These are phyloP conservation scores for Staphylotrichum longicolle DNA, from an alignment of 495 filamentous ascomycete genomes.

Conservation along the genomic window DNA sequence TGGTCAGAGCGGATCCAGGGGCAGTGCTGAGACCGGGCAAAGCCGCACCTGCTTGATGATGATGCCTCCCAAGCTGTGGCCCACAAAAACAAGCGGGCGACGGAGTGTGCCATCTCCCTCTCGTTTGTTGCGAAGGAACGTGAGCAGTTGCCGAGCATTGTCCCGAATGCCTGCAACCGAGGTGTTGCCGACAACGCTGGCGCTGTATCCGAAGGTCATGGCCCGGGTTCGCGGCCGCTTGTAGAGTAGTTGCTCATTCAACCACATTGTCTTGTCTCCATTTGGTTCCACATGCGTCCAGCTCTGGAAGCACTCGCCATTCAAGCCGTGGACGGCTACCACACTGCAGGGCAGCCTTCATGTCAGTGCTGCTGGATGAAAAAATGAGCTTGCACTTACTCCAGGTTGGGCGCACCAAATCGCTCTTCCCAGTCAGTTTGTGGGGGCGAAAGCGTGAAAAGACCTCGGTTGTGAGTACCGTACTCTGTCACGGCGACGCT, in stretches of 20 bases:
- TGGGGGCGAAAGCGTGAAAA: background rate
- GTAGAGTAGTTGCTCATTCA: conserved; percentile 43
- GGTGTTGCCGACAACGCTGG: conserved; percentile 40
- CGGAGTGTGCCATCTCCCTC: background rate
- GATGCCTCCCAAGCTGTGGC: conserved; percentile 41
- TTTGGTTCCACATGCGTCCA: conserved; percentile 1
- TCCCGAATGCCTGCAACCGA: conserved; percentile 54
- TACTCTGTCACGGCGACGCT: background rate
- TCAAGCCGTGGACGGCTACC: conserved; percentile 19
- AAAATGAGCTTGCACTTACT: too few species aligned
- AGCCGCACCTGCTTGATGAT: conserved; percentile 38
- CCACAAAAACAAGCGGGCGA: conserved; percentile 47
- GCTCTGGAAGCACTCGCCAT: conserved; percentile 9
- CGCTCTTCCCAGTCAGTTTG: conserved; percentile 1
- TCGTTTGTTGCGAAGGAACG: conserved; percentile 3
- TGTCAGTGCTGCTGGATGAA: background rate
- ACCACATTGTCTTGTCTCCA: conserved; percentile 34
- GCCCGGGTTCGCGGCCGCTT: conserved; percentile 45
- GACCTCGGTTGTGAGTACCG: conserved; percentile 8
- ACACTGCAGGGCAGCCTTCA: background rate
- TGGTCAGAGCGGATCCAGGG: background rate
- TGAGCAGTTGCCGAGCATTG: conserved; percentile 7
- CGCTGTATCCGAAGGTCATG: conserved; percentile 49
- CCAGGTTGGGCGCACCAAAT: background rate
- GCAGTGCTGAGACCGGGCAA: background rate